phyloP scores from a whole-genome alignment of 805 yeast genomes.

The Yamadazyma laniorum region DNA sequence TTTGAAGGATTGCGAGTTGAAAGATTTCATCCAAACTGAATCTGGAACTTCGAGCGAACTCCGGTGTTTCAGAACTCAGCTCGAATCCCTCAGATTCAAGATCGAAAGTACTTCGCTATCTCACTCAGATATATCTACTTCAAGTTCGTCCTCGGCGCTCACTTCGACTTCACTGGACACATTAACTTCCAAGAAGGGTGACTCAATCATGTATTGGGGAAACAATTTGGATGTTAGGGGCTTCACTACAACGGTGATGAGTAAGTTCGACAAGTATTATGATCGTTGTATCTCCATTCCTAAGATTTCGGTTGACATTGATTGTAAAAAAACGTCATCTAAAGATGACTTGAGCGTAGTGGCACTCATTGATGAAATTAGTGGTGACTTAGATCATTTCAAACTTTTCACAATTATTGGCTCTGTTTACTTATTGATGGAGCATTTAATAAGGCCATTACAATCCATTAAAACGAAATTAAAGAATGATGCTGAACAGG shows the following conservation, averaged over 20 bases:
- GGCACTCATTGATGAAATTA: constrained; percentile 15
- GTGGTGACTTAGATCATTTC: constrained; percentile 25
- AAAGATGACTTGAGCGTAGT: constrained; percentile 1
- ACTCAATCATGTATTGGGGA: constrained; percentile 22
- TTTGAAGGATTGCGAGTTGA: constrained; percentile 8
- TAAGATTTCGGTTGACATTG: constrained; percentile 10
- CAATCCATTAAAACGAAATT: constrained; percentile 22
- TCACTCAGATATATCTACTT: neutral
- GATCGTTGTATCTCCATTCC: constrained; percentile 24
- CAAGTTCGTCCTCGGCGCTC: neutral
- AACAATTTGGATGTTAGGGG: constrained; percentile 15
- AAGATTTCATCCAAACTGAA: constrained; percentile 17
- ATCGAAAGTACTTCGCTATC: neutral
- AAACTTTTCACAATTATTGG: constrained; percentile 34
- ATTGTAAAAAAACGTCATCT: neutral
- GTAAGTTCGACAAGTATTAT: constrained; percentile 13
- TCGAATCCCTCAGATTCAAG: constrained; percentile 14
- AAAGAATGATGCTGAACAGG: constrained; percentile 17
- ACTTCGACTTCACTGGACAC: constrained; percentile 27
- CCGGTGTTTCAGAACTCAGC: constrained; percentile 12
- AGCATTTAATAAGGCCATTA: constrained; percentile 30
- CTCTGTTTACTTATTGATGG: constrained; percentile 27
- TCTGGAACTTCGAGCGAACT: constrained; percentile 17
- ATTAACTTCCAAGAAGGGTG: constrained; percentile 5
- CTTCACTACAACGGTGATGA: constrained; percentile 16